Percentiles rank a stretch among this genome's conserved stretches.
Conservation (phyloP, 352 stramenopile species). For the Elongisporangium undulatum region DNA sequence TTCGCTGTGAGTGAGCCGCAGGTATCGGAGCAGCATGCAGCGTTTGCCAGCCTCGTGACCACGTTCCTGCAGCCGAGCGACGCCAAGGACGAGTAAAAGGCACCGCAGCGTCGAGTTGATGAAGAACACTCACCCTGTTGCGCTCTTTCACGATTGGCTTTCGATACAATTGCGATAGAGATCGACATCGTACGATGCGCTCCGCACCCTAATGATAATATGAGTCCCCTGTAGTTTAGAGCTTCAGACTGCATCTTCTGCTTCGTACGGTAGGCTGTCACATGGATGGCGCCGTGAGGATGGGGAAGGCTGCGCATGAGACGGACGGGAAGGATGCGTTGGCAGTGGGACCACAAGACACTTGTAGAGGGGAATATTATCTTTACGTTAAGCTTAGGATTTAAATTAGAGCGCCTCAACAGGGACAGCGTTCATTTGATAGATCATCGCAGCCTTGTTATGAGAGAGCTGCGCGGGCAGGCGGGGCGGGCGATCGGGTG, state of each 20-base stretch:
- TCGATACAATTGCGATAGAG: background rate
- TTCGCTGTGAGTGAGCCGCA: slow-evolving; percentile 2
- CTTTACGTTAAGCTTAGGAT: background rate
- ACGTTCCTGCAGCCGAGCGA: slow-evolving; percentile 23
- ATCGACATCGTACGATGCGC: background rate
- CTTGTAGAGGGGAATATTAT: background rate
- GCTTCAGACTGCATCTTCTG: background rate
- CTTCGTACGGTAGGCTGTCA: background rate
- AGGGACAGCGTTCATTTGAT: background rate
- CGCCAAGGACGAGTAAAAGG: background rate
- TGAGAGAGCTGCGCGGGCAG: background rate
- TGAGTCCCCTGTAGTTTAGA: too few species aligned
- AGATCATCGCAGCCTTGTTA: background rate
- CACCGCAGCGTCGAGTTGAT: background rate
- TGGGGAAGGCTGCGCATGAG: background rate
- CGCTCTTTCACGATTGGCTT: too few species aligned
- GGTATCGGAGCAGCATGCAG: slow-evolving; percentile 15
- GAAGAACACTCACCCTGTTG: background rate
- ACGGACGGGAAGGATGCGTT: background rate
- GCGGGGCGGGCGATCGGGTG: too few species aligned
- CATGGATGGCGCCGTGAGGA: too few species aligned
- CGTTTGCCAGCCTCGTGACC: slow-evolving; percentile 19
- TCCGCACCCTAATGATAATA: background rate
- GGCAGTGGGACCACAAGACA: too few species aligned
- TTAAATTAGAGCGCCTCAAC: background rate